These are phyloP conservation scores for Teunomyces kruisii DNA, from an alignment of 805 yeast genomes.

Conservation along the genomic window DNA sequence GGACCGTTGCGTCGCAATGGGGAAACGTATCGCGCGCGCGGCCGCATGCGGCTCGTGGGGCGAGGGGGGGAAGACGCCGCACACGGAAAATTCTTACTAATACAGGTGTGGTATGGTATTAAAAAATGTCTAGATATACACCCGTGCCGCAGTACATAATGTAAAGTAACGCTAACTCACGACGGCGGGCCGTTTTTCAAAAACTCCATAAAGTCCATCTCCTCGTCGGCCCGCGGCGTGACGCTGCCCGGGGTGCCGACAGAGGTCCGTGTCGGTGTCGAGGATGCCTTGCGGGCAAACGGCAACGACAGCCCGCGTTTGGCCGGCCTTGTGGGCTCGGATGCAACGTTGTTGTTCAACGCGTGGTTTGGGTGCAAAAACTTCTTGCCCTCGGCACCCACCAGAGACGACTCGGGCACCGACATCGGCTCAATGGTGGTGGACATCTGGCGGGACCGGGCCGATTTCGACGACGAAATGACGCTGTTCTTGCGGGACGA, in stretches of 20 bases:
- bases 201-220: conserved; percentile 49
- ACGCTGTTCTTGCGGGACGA: conserved; percentile 9
- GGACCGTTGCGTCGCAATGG: not conserved
- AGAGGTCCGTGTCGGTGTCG: not conserved
- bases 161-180: too few species aligned
- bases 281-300: not conserved
- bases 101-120: too few species aligned
- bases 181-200: conserved; percentile 39
- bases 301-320: not conserved
- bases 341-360: not conserved
- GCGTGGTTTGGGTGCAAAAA: conserved; percentile 4
- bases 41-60: too few species aligned
- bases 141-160: too few species aligned
- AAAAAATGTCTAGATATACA: too few species aligned
- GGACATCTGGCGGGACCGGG: conserved; percentile 18
- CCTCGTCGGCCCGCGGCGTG: conserved; percentile 21
- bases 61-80: too few species aligned
- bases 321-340: not conserved
- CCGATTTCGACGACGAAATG: conserved; percentile 11
- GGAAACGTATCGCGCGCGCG: too few species aligned
- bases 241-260: not conserved
- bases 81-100: too few species aligned
- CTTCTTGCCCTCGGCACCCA: conserved; percentile 17
- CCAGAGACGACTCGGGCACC: conserved; percentile 13
- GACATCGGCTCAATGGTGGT: conserved; percentile 13